Conservation (phyloP, 2,329 filamentous ascomycete genomes). For the Rutstroemia sp. region DNA sequence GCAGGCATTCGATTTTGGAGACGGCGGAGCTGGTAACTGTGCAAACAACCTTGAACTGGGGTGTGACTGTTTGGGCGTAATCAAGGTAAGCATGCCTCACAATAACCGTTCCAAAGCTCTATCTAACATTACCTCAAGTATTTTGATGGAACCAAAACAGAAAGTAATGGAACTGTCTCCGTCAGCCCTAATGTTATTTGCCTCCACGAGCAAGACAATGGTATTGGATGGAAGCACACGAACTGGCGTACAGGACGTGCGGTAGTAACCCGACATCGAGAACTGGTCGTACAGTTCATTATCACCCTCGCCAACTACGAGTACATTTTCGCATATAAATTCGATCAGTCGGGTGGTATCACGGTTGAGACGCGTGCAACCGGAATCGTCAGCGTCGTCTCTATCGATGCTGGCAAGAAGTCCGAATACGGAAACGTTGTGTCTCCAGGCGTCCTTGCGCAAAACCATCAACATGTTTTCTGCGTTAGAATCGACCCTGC, state of each 20-base stretch:
- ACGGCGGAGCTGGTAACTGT: constrained; percentile 55
- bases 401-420: constrained; percentile 47
- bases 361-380: constrained; percentile 56
- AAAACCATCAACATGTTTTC: constrained; percentile 55
- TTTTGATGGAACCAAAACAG: constrained; percentile 48
- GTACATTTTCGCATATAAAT: constrained; percentile 58
- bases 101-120: neutral
- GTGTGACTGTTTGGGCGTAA: constrained; percentile 61
- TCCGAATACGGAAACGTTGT: constrained; percentile 54
- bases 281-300: constrained; percentile 60
- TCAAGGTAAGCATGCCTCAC: constrained; percentile 26
- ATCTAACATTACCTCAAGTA: constrained; percentile 32
- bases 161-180: constrained; percentile 45
- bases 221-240: constrained; percentile 64
- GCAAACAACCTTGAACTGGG: constrained; percentile 61
- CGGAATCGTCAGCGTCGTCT: constrained; percentile 50
- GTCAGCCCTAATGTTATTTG: constrained; percentile 55
- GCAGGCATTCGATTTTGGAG: constrained; percentile 63
- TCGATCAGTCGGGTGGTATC: constrained; percentile 56
- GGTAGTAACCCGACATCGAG: constrained; percentile 52
- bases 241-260: constrained; percentile 58
- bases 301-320: constrained; percentile 66
- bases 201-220: constrained; percentile 62
- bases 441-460: constrained; percentile 48
- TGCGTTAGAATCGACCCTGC: constrained; percentile 47